Evolutionary conservation across 1,284 basidiomycete species (phyloP), one percentile per base, ranked within the genome.

Genomic region (Sanghuangporus sanghuang): DNA sequence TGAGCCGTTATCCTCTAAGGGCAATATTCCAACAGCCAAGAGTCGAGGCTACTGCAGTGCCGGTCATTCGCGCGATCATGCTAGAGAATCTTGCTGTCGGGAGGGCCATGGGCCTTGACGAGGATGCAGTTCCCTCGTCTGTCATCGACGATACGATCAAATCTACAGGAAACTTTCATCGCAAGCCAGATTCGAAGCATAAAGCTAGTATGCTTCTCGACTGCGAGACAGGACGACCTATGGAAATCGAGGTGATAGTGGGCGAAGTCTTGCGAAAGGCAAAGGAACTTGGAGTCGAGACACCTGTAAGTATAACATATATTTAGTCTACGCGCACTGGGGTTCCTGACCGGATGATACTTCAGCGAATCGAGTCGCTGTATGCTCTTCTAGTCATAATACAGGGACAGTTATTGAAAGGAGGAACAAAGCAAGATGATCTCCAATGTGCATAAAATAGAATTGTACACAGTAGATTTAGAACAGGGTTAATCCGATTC

Each of bases 171-270:
- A 60, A 62, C 18, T 57, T 70, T 16, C 65, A 73, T 59, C 69
- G 73, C 66, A 69, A 70, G 48, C 67, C 68, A 6, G 62, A 68
- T 16, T 74, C 71, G 23, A 67, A 67, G 6, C 76, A 77, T 68
- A 74, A 73, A 54, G 64, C 70, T 1, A 72, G 71, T 59, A 87
- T 87, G 84, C 73, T 88, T 39, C 76, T 87, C 11, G 86, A 88
- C 71, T 74, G 79, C 46, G 78, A 83, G 67, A 76, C 74, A 18
- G 80, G 78, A 3, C 75, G 75, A 49, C 85, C 87, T 8, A 81
- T 88, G 64, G 87, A 89, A 72, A 81, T 89, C 0, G 86, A 88
- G 69, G 85, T 79, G 14, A 85, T 89, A 63, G 69, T 87, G 11
- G 86, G 87, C 0, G 82, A 85, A 57, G 80, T 86, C 0, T 79